A percentile compares a stretch with the other conserved stretches of the same genome.
Evolutionary conservation across 2,329 filamentous ascomycete species (phyloP).

Genomic region (Neocatenulostroma microsporum): DNA sequence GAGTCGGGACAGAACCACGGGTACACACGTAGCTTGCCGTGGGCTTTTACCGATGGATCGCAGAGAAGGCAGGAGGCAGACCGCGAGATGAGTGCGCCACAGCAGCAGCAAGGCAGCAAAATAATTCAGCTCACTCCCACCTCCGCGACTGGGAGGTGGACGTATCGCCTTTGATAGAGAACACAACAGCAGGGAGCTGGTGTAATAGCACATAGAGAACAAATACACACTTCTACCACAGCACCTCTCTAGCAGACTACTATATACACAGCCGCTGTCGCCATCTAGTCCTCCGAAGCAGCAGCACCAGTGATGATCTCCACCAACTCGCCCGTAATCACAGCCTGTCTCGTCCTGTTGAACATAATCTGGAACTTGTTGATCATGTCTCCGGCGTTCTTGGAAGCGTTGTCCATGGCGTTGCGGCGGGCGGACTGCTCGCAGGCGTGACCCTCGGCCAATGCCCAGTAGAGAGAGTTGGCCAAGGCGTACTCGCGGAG

Average conservation of each 20-base stretch:
- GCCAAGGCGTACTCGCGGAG: slow-evolving; percentile 91
- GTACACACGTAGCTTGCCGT: too few relatives aligned
- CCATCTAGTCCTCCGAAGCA: slow-evolving; percentile 65
- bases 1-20: too few relatives aligned
- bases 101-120: too few relatives aligned
- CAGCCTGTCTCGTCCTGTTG: slow-evolving; percentile 99
- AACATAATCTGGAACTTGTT: slow-evolving; percentile 98
- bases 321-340: slow-evolving; percentile 98
- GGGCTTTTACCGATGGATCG: too few relatives aligned
- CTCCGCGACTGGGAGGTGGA: background rate
- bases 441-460: slow-evolving; percentile 97
- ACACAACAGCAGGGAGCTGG: background rate
- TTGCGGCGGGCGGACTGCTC: slow-evolving; percentile 98
- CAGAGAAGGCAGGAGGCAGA: too few relatives aligned
- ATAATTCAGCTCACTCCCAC: too few relatives aligned
- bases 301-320: slow-evolving; percentile 99
- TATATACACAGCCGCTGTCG: slow-evolving; percentile 2
- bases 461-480: slow-evolving; percentile 97
- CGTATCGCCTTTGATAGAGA: background rate
- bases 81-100: too few relatives aligned
- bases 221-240: background rate
- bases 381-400: slow-evolving; percentile 99
- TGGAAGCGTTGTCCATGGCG: slow-evolving; percentile 99
- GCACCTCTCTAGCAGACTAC: background rate
- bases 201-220: background rate